Percentiles rank a stretch among this genome's conserved stretches.
These are phyloP conservation scores for Bryum argenteum DNA, from an alignment of 225 moss, liverwort and hornwort genomes.

Conservation along the genomic window DNA sequence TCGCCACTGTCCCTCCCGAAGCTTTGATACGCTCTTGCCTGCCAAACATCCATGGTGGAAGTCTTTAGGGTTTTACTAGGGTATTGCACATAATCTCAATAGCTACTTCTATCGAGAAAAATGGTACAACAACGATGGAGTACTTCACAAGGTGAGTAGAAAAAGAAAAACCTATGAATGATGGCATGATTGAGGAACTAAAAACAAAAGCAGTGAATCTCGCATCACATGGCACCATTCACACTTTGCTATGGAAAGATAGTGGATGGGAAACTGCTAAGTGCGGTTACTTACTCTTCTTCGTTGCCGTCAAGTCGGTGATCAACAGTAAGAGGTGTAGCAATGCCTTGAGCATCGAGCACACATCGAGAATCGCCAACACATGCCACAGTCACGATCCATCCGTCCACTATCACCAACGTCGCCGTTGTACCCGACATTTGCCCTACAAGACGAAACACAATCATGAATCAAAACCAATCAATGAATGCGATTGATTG, in stretches of 20 bases:
- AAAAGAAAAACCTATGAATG: too few species aligned
- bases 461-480: neutral
- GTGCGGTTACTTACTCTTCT: conserved; percentile 26
- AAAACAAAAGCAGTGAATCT: too few species aligned
- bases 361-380: conserved; percentile 74
- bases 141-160: too few species aligned
- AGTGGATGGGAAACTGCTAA: neutral
- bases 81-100: too few species aligned
- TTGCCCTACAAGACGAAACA: conserved; percentile 40
- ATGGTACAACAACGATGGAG: too few species aligned
- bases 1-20: conserved; percentile 24
- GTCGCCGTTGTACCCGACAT: conserved; percentile 68
- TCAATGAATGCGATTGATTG: too few species aligned
- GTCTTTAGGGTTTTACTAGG: neutral
- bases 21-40: conserved; percentile 36
- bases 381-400: conserved; percentile 71
- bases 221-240: too few species aligned
- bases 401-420: conserved; percentile 67
- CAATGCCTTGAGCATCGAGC: conserved; percentile 54
- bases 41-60: neutral
- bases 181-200: too few species aligned
- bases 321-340: conserved; percentile 28
- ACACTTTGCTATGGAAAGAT: too few species aligned
- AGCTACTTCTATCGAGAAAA: too few species aligned
- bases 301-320: conserved; percentile 29